Percentiles rank a stretch among this genome's conserved stretches.
phyloP scores from a whole-genome alignment of 768 basidiomycete genomes.

The Pisolithus tinctorius region DNA sequence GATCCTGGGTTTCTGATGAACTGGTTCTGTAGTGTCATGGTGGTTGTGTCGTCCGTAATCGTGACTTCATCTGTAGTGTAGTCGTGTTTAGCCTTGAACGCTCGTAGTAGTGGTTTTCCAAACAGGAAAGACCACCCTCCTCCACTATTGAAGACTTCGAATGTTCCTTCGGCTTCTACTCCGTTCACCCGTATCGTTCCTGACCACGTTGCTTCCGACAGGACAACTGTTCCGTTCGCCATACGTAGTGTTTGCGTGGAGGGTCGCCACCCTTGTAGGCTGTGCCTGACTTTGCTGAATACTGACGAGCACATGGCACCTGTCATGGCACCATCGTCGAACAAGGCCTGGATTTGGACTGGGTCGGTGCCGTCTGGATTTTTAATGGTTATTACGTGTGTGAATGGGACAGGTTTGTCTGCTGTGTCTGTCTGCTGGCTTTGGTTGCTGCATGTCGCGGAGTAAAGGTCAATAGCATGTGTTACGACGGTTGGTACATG shows the following conservation, averaged over 20 bases:
- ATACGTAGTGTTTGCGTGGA: conserved; percentile 16
- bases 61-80: conserved; percentile 12
- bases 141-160: conserved; percentile 20
- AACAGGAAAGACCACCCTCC: conserved; percentile 23
- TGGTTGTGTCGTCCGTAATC: not conserved
- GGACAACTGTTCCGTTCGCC: conserved; percentile 22
- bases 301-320: not conserved
- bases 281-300: not conserved
- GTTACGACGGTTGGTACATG: not conserved
- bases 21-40: not conserved
- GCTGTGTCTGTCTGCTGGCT: not conserved
- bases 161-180: not conserved
- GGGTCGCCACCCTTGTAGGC: not conserved
- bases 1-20: not conserved
- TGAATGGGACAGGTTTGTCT: not conserved
- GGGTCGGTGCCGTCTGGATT: not conserved
- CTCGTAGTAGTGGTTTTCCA: conserved; percentile 22
- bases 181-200: not conserved
- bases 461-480: not conserved
- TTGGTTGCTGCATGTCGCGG: not conserved
- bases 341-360: not conserved
- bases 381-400: not conserved
- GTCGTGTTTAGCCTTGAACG: conserved; percentile 20
- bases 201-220: conserved; percentile 5
- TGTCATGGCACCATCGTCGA: not conserved